Evolutionary conservation across 768 basidiomycete genomes (phyloP).

Genomic region (Amanita polypyramis): DNA sequence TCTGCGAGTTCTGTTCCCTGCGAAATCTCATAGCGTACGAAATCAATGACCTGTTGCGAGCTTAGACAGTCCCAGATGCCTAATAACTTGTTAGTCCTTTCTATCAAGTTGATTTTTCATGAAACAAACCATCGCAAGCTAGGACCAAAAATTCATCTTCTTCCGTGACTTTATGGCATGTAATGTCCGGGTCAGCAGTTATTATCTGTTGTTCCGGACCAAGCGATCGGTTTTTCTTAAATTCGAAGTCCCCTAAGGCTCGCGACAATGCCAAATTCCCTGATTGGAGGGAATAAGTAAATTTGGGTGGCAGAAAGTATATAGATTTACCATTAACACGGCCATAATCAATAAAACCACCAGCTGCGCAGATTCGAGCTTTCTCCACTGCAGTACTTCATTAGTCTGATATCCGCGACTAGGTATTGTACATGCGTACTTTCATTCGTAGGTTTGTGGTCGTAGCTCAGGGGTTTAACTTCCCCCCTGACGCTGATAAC

Average conservation of each 20-base stretch:
- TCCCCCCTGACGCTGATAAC: constrained; percentile 80
- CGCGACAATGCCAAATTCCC: constrained; percentile 94
- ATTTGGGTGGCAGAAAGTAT: constrained; percentile 5
- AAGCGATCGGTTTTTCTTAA: constrained; percentile 86
- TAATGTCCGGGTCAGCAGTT: constrained; percentile 89
- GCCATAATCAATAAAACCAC: constrained; percentile 93
- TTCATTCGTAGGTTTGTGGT: constrained; percentile 91
- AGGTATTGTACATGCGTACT: constrained; percentile 31
- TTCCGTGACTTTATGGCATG: constrained; percentile 63
- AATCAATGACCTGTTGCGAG: constrained; percentile 89
- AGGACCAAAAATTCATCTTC: constrained; percentile 97
- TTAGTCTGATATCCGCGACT: constrained; percentile 5
- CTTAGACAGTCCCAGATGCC: constrained; percentile 98
- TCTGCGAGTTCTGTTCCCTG: constrained; percentile 71
- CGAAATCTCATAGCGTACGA: constrained; percentile 72
- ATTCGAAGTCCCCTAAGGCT: constrained; percentile 96
- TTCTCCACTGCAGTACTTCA: constrained; percentile 51
- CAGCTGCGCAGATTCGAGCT: constrained; percentile 77
- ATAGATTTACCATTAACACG: constrained; percentile 84
- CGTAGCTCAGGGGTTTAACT: constrained; percentile 82
- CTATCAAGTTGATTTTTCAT: background rate
- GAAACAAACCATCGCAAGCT: constrained; percentile 80
- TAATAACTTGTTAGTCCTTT: constrained; percentile 19
- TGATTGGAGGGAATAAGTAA: constrained; percentile 19
- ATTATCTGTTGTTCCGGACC: constrained; percentile 88